These are phyloP conservation scores for Cladophialophora bantiana DNA, from an alignment of 2,329 filamentous ascomycete species.

Conservation along the genomic window DNA sequence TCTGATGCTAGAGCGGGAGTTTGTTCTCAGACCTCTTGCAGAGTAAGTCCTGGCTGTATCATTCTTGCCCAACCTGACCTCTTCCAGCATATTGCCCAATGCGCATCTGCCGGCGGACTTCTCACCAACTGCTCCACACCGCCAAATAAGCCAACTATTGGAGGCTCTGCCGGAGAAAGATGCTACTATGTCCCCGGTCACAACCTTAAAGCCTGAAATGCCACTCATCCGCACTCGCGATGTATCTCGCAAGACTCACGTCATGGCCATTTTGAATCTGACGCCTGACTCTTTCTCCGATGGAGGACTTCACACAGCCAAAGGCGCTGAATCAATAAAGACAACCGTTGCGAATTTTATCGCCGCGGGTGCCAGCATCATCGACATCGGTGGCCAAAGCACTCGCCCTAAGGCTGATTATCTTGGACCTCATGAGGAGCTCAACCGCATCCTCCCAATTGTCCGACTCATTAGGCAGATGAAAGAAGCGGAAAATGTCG, in stretches of 20 bases:
- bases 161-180: constrained; percentile 56
- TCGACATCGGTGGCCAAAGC: constrained; percentile 93
- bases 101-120: constrained; percentile 24
- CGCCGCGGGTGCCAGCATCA: constrained; percentile 75
- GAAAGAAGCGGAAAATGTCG: constrained; percentile 67
- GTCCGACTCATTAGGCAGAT: constrained; percentile 71
- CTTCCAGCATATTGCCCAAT: constrained; percentile 34
- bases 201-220: constrained; percentile 49
- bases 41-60: constrained; percentile 57
- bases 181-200: constrained; percentile 43
- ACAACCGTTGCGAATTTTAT: constrained; percentile 69
- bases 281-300: constrained; percentile 98
- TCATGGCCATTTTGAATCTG: constrained; percentile 95
- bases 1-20: constrained; percentile 87
- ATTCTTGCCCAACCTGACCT: constrained; percentile 11
- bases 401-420: constrained; percentile 78
- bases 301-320: constrained; percentile 69
- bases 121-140: constrained; percentile 14
- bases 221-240: constrained; percentile 66
- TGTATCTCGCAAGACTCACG: constrained; percentile 67
- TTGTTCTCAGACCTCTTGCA: constrained; percentile 85
- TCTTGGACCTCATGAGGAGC: constrained; percentile 75
- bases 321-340: constrained; percentile 59
- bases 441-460: constrained; percentile 78
- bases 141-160: constrained; percentile 27